Evolutionary conservation across 306 rosid species (phyloP).

Genomic region (Corylus americana): DNA sequence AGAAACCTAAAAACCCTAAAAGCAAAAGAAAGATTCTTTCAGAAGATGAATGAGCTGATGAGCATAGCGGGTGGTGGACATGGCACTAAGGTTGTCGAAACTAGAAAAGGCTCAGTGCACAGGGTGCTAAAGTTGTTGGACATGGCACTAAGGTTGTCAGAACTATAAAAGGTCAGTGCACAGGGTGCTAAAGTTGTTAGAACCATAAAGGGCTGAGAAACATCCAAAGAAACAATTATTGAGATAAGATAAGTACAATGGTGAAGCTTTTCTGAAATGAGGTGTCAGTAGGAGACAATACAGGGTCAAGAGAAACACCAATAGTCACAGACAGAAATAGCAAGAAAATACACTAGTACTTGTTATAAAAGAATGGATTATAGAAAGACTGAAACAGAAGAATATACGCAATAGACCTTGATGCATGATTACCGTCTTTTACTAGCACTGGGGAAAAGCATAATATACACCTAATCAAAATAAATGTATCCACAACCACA

Average conservation of each 20-base stretch:
- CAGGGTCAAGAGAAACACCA: neutral
- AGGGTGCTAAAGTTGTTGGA: neutral
- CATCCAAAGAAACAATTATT: neutral
- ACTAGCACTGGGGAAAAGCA: neutral
- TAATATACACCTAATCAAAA: neutral
- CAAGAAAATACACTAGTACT: neutral
- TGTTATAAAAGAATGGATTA: neutral
- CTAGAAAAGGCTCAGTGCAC: too few species aligned
- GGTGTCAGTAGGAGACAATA: neutral
- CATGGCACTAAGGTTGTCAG: neutral
- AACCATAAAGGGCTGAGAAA: neutral
- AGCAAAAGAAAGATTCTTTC: too few species aligned
- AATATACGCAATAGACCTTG: neutral
- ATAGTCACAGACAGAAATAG: neutral
- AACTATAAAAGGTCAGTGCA: neutral
- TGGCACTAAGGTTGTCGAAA: too few species aligned
- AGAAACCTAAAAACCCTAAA: too few species aligned
- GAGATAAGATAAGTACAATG: neutral
- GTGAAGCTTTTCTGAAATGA: neutral
- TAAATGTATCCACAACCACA: neutral
- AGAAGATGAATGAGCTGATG: neutral
- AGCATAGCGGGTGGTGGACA: too few species aligned
- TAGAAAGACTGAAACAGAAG: neutral
- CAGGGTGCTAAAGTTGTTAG: neutral
- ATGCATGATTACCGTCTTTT: neutral